Evolutionary conservation across 805 yeast species (phyloP), one percentile per base, ranked within the genome.

Genomic region (Phaffomyces antillensis): DNA sequence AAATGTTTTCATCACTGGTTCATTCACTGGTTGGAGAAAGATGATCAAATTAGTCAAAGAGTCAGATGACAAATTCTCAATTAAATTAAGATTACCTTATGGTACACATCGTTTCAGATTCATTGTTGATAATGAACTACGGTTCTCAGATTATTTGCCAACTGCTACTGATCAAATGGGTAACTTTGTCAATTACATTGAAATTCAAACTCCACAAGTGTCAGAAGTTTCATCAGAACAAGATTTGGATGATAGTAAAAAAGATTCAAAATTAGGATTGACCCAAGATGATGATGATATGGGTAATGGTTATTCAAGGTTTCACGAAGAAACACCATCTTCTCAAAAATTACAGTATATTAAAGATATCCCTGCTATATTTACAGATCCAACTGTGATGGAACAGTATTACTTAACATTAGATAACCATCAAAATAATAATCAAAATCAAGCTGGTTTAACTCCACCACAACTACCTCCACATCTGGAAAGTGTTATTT

Each of bases 381-480:
- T 86, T 61, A 82, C 87, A 4, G 95, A 86, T 54, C 90, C 93
- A 4, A 77, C 83, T 46, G 91, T 84, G 2, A 86, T 86, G 95
- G 91, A 86, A 59, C 89, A 84, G 53, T 86, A 86, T 58, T 86
- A 86, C 56, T 67, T 81, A 39, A 86, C 91, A 1, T 70, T 86
- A 41, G 95, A 86, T 57, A 78, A 77, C 54, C 77, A 83, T 37
- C 82, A 81, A 59, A 70, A 70, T 39, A 74, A 70, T 64, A 81
- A 63, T 66, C 76, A 68, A 68, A 78, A 67, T 70, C 81, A 71
- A 74, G 62, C 73, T 3, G 71, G 76, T 75, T 49, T 90, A 43
- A 88, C 95, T 28, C 98, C 99, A 18, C 99, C 99, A 20, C 95
- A 86, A 60, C 72, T 93, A 41, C 99, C 99, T 9, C 99, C 99